Evolutionary conservation across 805 yeast genomes (phyloP), one percentile per base, ranked within the genome.

Genomic region (Monosporozyma unispora): DNA sequence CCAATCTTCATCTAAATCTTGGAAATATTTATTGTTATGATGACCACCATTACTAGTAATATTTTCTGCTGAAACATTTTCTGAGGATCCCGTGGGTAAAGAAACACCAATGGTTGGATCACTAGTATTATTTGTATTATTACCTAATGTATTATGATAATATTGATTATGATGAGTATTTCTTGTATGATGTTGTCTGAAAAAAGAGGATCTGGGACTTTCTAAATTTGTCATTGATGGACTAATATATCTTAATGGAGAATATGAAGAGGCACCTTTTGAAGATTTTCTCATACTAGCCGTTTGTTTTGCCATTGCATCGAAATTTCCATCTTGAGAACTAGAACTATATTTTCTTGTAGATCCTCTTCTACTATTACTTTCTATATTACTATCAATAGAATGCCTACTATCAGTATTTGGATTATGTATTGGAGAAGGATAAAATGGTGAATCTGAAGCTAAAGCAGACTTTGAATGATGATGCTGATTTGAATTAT

Each of bases 1-100:
- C 96, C 96, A 89, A 66, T 88, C 96, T 57, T 86, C 95, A 63
- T 89, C 96, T 50, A 82, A 70, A 61, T 89, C 96, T 42, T 80
- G 71, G 60, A 82, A 84, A 50, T 64, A 66, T 45, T 53, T 62
- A 29, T 69, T 65, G 41, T 57, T 60, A 44, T 67, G 62, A 6
- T 64, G 12, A 37, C 14, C 48, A 27, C 41, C 48, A n/a, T 48
- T 53, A 2, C 53, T 54, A 9, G 48, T 50, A 19, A 6, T 40
- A 22, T 12, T 23, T 10, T 40, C 21, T 14, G 14, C 27, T 19
- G 18, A 10, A 44, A 37, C 4, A 40, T 42, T 21, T 45, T 45
- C 44, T 21, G 22, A 21, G 21, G 44, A 25, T 21, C 38, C 25
- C 7, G 22, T 37, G 19, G 33, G 39, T 7, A 33, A 21, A 19